Evolutionary conservation across 1,139 yeast species (phyloP).

Genomic region (Hemisphaericaspora xylofermentans): DNA sequence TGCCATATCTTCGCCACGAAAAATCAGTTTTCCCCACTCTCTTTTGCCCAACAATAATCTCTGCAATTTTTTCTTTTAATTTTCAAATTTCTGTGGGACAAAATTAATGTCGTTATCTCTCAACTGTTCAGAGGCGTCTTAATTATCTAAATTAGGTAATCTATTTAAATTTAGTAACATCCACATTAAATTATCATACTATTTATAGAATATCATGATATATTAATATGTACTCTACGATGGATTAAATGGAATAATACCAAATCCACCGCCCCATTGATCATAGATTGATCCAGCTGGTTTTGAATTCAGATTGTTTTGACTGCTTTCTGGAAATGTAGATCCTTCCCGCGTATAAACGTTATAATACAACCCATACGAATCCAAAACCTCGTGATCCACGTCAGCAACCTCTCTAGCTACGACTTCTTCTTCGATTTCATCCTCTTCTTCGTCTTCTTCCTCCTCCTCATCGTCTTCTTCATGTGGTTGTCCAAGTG

Average conservation of each 20-base stretch:
- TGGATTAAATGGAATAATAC: constrained; percentile 39
- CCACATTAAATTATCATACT: background rate
- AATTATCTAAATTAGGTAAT: no score
- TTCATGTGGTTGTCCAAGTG: constrained; percentile 3
- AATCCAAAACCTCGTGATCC: constrained; percentile 32
- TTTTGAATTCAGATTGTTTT: constrained; percentile 12
- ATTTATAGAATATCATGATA: no score
- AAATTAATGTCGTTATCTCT: background rate
- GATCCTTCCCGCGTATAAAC: constrained; percentile 38
- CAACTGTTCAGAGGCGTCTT: no score
- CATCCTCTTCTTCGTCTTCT: constrained; percentile 8
- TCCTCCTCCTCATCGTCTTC: constrained; percentile 7
- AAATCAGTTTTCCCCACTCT: no score
- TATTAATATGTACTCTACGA: constrained; percentile 16
- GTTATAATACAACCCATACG: constrained; percentile 38
- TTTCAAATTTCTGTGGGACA: no score
- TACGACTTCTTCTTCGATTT: constrained; percentile 13
- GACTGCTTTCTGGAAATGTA: constrained; percentile 25
- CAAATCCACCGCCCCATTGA: constrained; percentile 26
- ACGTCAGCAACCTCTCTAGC: constrained; percentile 24
- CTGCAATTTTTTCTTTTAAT: no score
- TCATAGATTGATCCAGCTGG: constrained; percentile 16
- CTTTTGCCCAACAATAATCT: no score
- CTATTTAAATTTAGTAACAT: no score
- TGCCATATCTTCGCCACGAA: no score